Evolutionary conservation across 768 basidiomycete species (phyloP), one percentile per base, ranked within the genome.

Genomic region (Suillus ampliporus): DNA sequence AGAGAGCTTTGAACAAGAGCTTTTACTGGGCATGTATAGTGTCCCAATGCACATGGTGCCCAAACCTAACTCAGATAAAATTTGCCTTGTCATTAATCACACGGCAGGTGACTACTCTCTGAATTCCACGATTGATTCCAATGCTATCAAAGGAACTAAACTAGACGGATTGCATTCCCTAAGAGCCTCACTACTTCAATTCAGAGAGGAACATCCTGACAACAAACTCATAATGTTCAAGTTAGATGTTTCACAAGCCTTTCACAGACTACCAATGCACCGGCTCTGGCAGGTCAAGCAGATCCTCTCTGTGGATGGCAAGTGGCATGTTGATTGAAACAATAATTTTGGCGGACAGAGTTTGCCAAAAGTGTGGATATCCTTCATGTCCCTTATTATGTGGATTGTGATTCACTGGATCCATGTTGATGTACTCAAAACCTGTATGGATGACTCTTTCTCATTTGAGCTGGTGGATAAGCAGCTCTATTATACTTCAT

Each of bases 261-360:
- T 80, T 47, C 65, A 75, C 0, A 68, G 72, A 0, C 52, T 80
- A 6, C 82, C 80, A 0, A 68, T 80, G 64, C 76, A 80, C 56
- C 77, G 73, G 1, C 47, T 68, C 0, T 82, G 80, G 80, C 79
- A 83, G 56, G 11, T 80, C 5, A 75, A 75, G 31, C 80, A 81
- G 50, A 62, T 78, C 8, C 66, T 73, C 35, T 69, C 54, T 0
- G 57, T 78, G 8, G 67, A 72, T n/a, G 72, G 70, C 3, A 2
- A 34, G 1, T 43, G 50, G 1, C 65, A 76, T 50, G 59, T 77
- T 3, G 74, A 77, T 54, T 38, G 69, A 0, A 46, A 51, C 52
- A 70, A 68, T 21, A 54, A 52, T 21, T 77, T 78, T 47, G 74
- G 78, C 0, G 63, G 64, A 15, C 11, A 50, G 0, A 68, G 60